Conservation (phyloP, 2,329 filamentous ascomycete species). For the Leptographium lundbergii region DNA sequence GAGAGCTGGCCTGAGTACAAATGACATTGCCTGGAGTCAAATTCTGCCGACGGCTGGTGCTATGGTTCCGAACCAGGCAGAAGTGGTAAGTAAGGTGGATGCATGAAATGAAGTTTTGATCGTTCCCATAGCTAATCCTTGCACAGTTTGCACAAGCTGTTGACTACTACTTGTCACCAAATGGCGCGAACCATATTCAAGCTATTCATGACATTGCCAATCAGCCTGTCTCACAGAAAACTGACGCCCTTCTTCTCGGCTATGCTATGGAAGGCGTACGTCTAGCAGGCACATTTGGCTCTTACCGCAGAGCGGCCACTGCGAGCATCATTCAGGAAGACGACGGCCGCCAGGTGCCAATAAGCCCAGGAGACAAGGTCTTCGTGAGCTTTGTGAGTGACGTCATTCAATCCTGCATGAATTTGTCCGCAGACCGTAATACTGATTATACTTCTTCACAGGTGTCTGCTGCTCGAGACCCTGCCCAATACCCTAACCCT, state of each 20-base stretch:
- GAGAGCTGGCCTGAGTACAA: slow-evolving; percentile 46
- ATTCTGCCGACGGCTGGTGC: slow-evolving; percentile 55
- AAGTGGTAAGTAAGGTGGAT: slow-evolving; percentile 36
- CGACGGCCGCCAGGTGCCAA: slow-evolving; percentile 34
- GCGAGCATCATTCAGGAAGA: slow-evolving; percentile 35
- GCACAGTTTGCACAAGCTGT: slow-evolving; percentile 58
- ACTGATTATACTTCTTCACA: slow-evolving; percentile 7
- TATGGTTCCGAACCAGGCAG: slow-evolving; percentile 58
- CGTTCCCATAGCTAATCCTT: too few relatives aligned
- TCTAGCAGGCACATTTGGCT: slow-evolving; percentile 48
- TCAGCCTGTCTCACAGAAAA: slow-evolving; percentile 39
- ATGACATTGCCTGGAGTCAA: slow-evolving; percentile 60
- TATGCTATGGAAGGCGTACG: slow-evolving; percentile 63
- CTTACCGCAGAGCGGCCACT: slow-evolving; percentile 42
- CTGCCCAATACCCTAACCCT: slow-evolving; percentile 47
- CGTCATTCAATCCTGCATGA: not conserved
- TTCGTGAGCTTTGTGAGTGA: slow-evolving; percentile 47
- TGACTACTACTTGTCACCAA: slow-evolving; percentile 55
- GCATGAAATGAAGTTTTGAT: not conserved
- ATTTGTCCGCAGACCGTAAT: not conserved
- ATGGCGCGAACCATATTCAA: slow-evolving; percentile 41
- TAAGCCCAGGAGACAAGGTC: slow-evolving; percentile 46
- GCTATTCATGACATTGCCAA: slow-evolving; percentile 49
- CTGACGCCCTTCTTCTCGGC: slow-evolving; percentile 50
- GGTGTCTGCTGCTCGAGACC: slow-evolving; percentile 40